Conservation (phyloP, 2,329 filamentous ascomycete genomes). For the Phyllosticta citriasiana region DNA sequence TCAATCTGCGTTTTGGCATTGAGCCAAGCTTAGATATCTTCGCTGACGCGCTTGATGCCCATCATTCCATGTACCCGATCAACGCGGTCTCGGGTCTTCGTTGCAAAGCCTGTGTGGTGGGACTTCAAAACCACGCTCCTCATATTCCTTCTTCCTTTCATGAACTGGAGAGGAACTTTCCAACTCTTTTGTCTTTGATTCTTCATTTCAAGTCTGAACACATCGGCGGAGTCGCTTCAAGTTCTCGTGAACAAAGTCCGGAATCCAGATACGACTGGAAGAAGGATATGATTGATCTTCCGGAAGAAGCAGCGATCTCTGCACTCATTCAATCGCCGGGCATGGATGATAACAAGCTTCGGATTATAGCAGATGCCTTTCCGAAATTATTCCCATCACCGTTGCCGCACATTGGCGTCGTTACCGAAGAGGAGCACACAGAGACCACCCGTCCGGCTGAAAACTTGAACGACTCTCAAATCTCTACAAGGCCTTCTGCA, state of each 20-base stretch:
- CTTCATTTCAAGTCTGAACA: slow-evolving; percentile 53
- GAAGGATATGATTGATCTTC: slow-evolving; percentile 51
- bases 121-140: slow-evolving; percentile 19
- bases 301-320: slow-evolving; percentile 40
- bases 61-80: slow-evolving; percentile 31
- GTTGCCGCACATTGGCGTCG: slow-evolving; percentile 32
- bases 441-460: slow-evolving; percentile 15
- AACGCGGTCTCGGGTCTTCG: slow-evolving; percentile 35
- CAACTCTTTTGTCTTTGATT: slow-evolving; percentile 44
- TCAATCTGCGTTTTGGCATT: slow-evolving; percentile 47
- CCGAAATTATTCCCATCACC: slow-evolving; percentile 34
- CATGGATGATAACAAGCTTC: slow-evolving; percentile 48
- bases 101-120: slow-evolving; percentile 32
- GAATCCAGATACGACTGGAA: slow-evolving; percentile 42
- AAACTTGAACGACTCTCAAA: slow-evolving; percentile 1
- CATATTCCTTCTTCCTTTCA: slow-evolving; percentile 25
- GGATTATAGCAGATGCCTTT: slow-evolving; percentile 42
- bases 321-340: slow-evolving; percentile 42
- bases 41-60: slow-evolving; percentile 33
- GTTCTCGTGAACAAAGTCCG: not conserved
- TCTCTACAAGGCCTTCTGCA: not conserved
- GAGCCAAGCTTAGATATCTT: slow-evolving; percentile 49
- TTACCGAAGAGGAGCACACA: slow-evolving; percentile 21
- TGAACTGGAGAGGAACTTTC: slow-evolving; percentile 30
- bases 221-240: slow-evolving; percentile 18